Evolutionary conservation across 1,284 basidiomycete species (phyloP), one percentile per base, ranked within the genome.

Genomic region (Boletus semigastroideus): DNA sequence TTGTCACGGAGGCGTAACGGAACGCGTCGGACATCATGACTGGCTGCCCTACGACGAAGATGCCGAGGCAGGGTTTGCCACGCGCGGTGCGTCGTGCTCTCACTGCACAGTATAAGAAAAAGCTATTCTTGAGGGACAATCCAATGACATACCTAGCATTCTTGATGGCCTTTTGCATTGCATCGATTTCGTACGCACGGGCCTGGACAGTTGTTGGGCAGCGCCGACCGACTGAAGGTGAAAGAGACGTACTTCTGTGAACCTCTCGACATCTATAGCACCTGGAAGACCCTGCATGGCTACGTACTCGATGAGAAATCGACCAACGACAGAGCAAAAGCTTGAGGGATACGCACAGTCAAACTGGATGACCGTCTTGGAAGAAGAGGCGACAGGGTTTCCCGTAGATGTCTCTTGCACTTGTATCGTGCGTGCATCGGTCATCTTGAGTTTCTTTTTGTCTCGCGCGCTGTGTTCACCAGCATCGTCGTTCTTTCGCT

Each of bases 51-150:
- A 30, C 94, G 81, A 22, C 94, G 81, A 13, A 98, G 76, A 66
- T 94, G 91, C 20, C 94, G 79, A 11, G 94, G 94, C 10, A 97
- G 77, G 14, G 88, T 84, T 69, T 98, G 94, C 83, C 94, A 98
- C 1, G 86, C 91, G 51, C 94, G 78, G 54, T 90, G 84, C 0
- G 86, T 90, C 22, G 85, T 82, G 55, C 79, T 82, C 33, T 68
- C 72, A 49, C 82, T 83, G 61, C 17, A 70, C 59, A 28, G 16
- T 16, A 42, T 5, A 2, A 48, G 64, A 42, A 53, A 28, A 14
- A 42, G 36, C 16, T 28, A 2, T n/a, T 25, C 1, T 27, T 9
- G 7, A 17, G 14, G 12, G 2, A 25, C 42, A 37, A 10, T 0
- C 14, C 3, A 6, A 9, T 16, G 37, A 59, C 75, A 49, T 60